Percentiles rank a stretch among this genome's conserved stretches.
Conservation (phyloP, 257 asterid species). For the Ocimum tenuiflorum region DNA sequence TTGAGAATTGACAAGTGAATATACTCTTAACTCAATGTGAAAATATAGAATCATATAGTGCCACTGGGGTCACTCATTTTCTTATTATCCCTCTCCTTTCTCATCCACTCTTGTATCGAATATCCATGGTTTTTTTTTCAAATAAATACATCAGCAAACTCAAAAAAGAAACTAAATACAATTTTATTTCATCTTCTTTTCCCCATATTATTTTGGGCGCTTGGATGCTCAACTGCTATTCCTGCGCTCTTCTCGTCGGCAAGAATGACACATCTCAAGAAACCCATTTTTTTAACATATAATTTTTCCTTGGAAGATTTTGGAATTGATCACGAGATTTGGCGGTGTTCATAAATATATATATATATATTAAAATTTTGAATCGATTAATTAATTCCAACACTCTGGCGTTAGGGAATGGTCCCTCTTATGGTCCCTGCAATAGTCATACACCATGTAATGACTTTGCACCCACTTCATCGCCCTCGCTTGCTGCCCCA, state of each 20-base stretch:
- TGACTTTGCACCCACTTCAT: slow-evolving; percentile 73
- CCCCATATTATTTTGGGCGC: slow-evolving; percentile 17
- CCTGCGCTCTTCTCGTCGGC: slow-evolving; percentile 25
- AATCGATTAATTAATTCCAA: slow-evolving; percentile 31
- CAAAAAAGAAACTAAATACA: slow-evolving; percentile 1
- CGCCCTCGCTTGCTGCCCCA: slow-evolving; percentile 44
- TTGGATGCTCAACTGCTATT: slow-evolving; percentile 40
- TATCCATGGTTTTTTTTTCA: background rate
- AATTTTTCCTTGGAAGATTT: background rate
- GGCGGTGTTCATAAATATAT: no score
- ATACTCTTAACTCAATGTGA: slow-evolving; percentile 1
- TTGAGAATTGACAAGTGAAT: slow-evolving; percentile 31
- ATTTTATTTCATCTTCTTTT: background rate
- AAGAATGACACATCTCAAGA: slow-evolving; percentile 40
- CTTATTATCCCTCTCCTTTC: background rate
- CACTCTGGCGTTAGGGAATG: slow-evolving; percentile 82
- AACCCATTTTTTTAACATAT: background rate
- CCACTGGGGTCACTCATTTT: no score
- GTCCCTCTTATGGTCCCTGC: slow-evolving; percentile 67
- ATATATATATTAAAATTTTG: no score
- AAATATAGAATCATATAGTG: background rate
- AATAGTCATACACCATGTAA: slow-evolving; percentile 60
- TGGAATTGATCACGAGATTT: background rate
- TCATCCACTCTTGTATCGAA: background rate
- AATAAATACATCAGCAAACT: slow-evolving; percentile 18